phyloP scores from a whole-genome alignment of 495 filamentous ascomycete species.

The Alectoria sarmentosa region DNA sequence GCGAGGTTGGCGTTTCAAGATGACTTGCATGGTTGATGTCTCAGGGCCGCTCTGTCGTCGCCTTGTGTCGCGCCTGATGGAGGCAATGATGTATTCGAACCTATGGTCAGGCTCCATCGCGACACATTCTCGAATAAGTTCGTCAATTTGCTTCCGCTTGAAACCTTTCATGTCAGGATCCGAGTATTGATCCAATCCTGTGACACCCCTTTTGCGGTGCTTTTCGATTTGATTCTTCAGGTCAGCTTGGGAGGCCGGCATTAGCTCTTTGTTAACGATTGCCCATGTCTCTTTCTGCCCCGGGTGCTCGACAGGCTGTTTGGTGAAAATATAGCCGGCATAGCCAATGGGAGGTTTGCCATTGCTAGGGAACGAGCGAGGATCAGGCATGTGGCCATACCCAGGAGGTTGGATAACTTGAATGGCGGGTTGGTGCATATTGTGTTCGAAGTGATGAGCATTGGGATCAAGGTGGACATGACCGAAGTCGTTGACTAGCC shows the following conservation, averaged over 20 bases:
- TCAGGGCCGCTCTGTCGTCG: not conserved
- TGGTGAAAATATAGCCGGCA: constrained; percentile 8
- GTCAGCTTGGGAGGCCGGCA: constrained; percentile 17
- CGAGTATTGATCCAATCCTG: constrained; percentile 11
- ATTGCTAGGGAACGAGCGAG: constrained; percentile 3
- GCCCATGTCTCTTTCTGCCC: constrained; percentile 13
- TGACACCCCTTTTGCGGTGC: constrained; percentile 6
- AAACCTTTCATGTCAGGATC: constrained; percentile 16
- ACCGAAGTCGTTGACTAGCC: not conserved
- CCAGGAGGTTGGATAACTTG: not conserved
- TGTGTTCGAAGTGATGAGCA: constrained; percentile 2
- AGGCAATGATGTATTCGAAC: constrained; percentile 18
- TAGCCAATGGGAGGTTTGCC: constrained; percentile 3
- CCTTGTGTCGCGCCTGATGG: constrained; percentile 17
- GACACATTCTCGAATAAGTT: constrained; percentile 20
- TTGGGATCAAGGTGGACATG: not conserved
- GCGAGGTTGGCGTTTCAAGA: constrained; percentile 20
- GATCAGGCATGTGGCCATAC: not conserved
- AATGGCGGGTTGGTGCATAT: constrained; percentile 3
- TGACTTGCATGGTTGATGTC: constrained; percentile 17
- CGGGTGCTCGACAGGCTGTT: not conserved
- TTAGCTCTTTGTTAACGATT: constrained; percentile 10
- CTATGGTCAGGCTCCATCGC: constrained; percentile 8
- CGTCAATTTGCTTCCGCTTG: constrained; percentile 21
- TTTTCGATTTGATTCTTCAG: constrained; percentile 20